These are phyloP conservation scores for Trichosporon asahii DNA, from an alignment of 1,284 basidiomycete genomes.

Conservation along the genomic window DNA sequence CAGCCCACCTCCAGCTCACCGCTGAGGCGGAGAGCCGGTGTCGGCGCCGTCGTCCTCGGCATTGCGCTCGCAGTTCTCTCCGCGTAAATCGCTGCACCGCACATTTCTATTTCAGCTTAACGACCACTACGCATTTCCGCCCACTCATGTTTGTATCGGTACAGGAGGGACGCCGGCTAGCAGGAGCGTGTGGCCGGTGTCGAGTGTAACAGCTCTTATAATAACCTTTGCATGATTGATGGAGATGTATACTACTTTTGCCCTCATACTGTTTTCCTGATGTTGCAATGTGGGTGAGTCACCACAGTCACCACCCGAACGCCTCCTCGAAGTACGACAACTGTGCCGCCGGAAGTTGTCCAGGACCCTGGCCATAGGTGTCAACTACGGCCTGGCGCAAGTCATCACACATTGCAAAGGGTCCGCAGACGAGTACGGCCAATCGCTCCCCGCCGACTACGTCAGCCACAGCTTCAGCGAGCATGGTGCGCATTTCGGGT, in stretches of 20 bases:
- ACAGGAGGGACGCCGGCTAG: too few relatives aligned
- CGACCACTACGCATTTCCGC: too few relatives aligned
- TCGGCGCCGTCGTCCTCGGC: too few relatives aligned
- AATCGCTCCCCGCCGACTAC: conserved; percentile 27
- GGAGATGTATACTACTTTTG: not conserved
- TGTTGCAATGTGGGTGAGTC: not conserved
- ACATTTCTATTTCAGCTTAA: too few relatives aligned
- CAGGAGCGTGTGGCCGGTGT: too few relatives aligned
- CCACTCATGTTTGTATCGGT: too few relatives aligned
- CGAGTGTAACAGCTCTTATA: not conserved
- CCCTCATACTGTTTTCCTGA: not conserved
- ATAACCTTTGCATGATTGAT: not conserved
- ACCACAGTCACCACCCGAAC: conserved; percentile 38
- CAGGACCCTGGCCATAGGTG: conserved; percentile 26
- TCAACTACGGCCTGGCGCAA: conserved; percentile 25
- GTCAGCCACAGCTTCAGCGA: conserved; percentile 2
- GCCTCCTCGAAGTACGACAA: conserved; percentile 36
- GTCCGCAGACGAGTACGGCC: conserved; percentile 34
- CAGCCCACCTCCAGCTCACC: too few relatives aligned
- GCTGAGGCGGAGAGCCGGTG: too few relatives aligned
- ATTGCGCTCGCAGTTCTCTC: too few relatives aligned
- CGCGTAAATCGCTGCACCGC: too few relatives aligned
- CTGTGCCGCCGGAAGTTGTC: conserved; percentile 20
- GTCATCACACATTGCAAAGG: conserved; percentile 33
- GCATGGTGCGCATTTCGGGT: conserved; percentile 22